phyloP scores from a whole-genome alignment of 306 rosid species.

The Crotalaria pallida region DNA sequence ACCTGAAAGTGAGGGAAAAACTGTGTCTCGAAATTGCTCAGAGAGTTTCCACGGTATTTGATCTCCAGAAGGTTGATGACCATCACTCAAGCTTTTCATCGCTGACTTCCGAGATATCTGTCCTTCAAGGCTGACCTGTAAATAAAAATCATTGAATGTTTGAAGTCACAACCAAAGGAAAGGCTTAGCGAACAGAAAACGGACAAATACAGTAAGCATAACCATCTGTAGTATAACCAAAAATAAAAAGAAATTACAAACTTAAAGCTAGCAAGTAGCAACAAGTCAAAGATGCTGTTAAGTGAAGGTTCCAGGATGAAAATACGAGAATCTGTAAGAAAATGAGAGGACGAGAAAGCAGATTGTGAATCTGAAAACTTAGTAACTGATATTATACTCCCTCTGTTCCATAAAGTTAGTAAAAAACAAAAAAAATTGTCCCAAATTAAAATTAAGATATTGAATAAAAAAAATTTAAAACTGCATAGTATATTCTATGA shows the following conservation, averaged over 20 bases:
- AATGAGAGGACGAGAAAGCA: too few relatives aligned
- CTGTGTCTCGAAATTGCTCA: slow-evolving; percentile 87
- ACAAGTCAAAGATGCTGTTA: neutral
- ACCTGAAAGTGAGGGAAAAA: slow-evolving; percentile 85
- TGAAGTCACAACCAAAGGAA: slow-evolving; percentile 18
- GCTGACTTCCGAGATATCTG: slow-evolving; percentile 86
- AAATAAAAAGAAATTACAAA: slow-evolving; percentile 2
- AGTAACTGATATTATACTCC: too few relatives aligned
- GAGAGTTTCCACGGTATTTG: slow-evolving; percentile 95
- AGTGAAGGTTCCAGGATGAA: neutral
- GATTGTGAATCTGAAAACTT: too few relatives aligned
- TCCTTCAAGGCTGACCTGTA: slow-evolving; percentile 84
- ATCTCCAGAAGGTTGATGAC: slow-evolving; percentile 87
- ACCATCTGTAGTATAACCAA: neutral
- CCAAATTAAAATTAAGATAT: too few relatives aligned
- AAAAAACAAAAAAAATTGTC: too few relatives aligned
- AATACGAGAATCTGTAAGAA: too few relatives aligned
- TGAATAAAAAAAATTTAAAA: too few relatives aligned
- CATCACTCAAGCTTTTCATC: slow-evolving; percentile 62
- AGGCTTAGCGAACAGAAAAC: slow-evolving; percentile 5
- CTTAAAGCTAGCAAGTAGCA: neutral
- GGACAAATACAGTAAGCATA: neutral
- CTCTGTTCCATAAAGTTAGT: too few relatives aligned
- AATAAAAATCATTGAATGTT: neutral
- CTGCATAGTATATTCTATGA: too few relatives aligned